Evolutionary conservation across 345 rosid species (phyloP), one percentile per base, ranked within the genome.

Genomic region (Durio zibethinus): DNA sequence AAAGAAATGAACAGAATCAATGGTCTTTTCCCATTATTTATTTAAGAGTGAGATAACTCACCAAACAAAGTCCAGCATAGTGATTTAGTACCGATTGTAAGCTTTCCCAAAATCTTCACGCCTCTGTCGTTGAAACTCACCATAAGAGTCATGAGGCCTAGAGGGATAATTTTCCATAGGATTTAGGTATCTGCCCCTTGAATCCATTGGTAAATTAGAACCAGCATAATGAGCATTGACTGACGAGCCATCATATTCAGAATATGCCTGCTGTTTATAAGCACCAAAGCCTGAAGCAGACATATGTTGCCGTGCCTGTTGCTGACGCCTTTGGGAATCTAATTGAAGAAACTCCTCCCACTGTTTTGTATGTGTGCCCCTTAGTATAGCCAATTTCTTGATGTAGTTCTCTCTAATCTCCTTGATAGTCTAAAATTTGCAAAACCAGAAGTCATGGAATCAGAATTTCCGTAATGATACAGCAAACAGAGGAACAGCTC

Each of bases 291-390:
- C 86, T 63, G 86, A 69, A 33, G 80, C 83, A 48, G 92, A 76
- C 83, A 85, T 83, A 78, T 91, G 94, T 80, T 86, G 92, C 23
- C 77, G 83, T 60, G 88, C 80, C 82, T 91, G 94, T 45, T 89
- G 93, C 71, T 91, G 93, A 73, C 80, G 90, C 88, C 94, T 92
- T 78, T 92, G 93, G 76, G 92, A 87, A 86, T 93, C 91, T n/a
- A 85, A 53, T 75, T 88, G 92, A 82, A 92, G 92, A 80, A 94
- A 93, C n/a, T 90, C 97, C 71, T 92, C 97, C 91, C 94, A 94
- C 77, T 87, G 91, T 77, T 89, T 89, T 72, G 90, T 80, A 76
- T 96, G 95, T 72, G 85, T 50, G 78, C 83, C 85, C 87, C 97
- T 89, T 77, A 91, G 45, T 18, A 76, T 74, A 77, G 90, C 84